These are phyloP conservation scores for Nepenthes gracilis DNA, from an alignment of 148 eudicot genomes.

Conservation along the genomic window DNA sequence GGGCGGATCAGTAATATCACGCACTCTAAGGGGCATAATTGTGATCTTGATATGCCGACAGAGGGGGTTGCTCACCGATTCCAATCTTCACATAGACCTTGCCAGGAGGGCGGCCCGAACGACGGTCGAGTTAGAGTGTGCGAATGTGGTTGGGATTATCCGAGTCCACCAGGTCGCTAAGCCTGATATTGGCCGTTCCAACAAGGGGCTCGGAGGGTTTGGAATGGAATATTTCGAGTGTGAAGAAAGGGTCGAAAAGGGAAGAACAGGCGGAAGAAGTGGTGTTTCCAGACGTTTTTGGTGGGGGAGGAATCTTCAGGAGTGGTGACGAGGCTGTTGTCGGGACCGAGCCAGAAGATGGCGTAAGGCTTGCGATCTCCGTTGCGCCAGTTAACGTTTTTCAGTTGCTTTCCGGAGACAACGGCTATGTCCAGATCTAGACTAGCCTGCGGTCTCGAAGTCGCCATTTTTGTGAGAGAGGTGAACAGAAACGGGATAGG, in stretches of 20 bases:
- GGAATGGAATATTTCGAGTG: not conserved
- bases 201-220: not conserved
- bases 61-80: too few relatives aligned
- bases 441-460: not conserved
- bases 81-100: too few relatives aligned
- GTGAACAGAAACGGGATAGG: too few relatives aligned
- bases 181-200: not conserved
- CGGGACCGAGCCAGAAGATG: conserved; percentile 60
- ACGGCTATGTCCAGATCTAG: conserved; percentile 2
- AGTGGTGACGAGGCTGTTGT: conserved; percentile 52
- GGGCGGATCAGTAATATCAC: too few relatives aligned
- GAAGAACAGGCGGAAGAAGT: conserved; percentile 35
- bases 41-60: too few relatives aligned
- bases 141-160: not conserved
- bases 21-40: too few relatives aligned
- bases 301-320: conserved; percentile 57
- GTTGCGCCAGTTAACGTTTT: conserved; percentile 66
- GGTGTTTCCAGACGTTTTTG: conserved; percentile 80
- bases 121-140: too few relatives aligned
- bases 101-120: too few relatives aligned
- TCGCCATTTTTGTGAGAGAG: too few relatives aligned
- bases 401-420: conserved; percentile 60
- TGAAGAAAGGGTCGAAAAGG: conserved; percentile 2
- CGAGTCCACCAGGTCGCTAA: not conserved
- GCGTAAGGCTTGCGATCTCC: conserved; percentile 66